Conservation (phyloP, 2,329 filamentous ascomycete genomes). For the Diplodia sapinea region DNA sequence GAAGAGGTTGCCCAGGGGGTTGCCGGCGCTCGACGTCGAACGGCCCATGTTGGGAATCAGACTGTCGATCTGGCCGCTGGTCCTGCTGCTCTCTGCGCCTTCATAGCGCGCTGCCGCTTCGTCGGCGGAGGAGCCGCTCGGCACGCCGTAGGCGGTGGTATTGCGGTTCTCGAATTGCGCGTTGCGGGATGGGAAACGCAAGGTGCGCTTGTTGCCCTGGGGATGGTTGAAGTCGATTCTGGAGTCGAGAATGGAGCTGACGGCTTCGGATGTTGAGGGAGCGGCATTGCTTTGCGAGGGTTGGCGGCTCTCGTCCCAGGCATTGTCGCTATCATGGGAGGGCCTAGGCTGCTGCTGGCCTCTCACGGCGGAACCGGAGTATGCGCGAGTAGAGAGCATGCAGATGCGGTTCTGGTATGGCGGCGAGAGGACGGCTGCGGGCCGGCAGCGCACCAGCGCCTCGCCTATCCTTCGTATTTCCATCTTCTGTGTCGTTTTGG, state of each 20-base stretch:
- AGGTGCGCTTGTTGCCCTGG: constrained; percentile 37
- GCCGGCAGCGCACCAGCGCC: constrained; percentile 39
- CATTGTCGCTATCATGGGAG: neutral
- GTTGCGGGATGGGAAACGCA: constrained; percentile 37
- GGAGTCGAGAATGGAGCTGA: constrained; percentile 39
- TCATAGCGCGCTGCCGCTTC: constrained; percentile 5
- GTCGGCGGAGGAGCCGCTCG: constrained; percentile 22
- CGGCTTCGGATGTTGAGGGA: constrained; percentile 31
- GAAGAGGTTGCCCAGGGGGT: neutral
- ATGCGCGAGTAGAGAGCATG: constrained; percentile 24
- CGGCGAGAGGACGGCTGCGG: constrained; percentile 31
- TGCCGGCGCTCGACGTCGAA: neutral
- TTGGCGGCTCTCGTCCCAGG: neutral
- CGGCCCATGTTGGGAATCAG: neutral
- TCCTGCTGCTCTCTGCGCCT: neutral
- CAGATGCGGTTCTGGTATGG: constrained; percentile 14
- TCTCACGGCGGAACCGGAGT: constrained; percentile 13
- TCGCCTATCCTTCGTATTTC: constrained; percentile 41
- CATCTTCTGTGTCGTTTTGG: constrained; percentile 35
- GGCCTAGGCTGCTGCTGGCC: constrained; percentile 25
- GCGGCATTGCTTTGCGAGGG: constrained; percentile 35
- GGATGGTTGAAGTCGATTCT: constrained; percentile 39
- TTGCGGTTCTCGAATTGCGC: constrained; percentile 37
- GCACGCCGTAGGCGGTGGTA: constrained; percentile 9
- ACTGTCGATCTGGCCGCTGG: neutral